These are phyloP conservation scores for Passiflora organensis DNA, from an alignment of 345 rosid genomes.

Conservation along the genomic window DNA sequence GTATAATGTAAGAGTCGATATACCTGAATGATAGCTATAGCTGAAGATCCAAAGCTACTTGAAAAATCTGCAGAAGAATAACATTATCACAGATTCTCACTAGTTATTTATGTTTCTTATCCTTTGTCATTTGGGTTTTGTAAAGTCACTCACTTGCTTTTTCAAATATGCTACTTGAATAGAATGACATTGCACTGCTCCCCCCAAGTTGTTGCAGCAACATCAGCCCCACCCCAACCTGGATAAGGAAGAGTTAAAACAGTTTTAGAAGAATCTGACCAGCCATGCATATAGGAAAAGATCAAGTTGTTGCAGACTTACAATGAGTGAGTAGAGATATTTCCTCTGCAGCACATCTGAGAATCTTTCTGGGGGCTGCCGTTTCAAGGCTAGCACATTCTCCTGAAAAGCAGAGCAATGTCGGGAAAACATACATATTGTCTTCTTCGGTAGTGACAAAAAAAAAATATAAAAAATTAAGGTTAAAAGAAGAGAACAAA, in stretches of 20 bases:
- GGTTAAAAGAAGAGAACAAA: too few species aligned
- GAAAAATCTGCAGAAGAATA: conserved; percentile 30
- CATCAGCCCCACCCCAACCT: conserved; percentile 66
- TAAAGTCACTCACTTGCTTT: conserved; percentile 48
- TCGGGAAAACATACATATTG: neutral
- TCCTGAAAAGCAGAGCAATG: conserved; percentile 18
- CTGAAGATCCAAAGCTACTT: conserved; percentile 34
- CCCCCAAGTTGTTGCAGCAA: conserved; percentile 59
- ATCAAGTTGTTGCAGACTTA: neutral
- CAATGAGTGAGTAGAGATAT: conserved; percentile 15
- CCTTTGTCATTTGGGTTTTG: neutral
- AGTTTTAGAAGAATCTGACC: neutral
- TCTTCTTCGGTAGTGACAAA: neutral
- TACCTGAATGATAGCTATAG: conserved; percentile 41
- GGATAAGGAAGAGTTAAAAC: neutral
- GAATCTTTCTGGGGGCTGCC: conserved; percentile 15
- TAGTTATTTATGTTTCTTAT: neutral
- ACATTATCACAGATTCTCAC: too few species aligned
- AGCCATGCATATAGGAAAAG: neutral
- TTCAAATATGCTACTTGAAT: conserved; percentile 41
- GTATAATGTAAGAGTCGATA: neutral
- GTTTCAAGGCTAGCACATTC: conserved; percentile 16
- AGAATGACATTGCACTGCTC: conserved; percentile 30
- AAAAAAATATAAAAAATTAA: conserved; percentile 7
- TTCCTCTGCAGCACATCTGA: conserved; percentile 14